phyloP scores from a whole-genome alignment of 331 rosid species.

The Cucumis variabilis region DNA sequence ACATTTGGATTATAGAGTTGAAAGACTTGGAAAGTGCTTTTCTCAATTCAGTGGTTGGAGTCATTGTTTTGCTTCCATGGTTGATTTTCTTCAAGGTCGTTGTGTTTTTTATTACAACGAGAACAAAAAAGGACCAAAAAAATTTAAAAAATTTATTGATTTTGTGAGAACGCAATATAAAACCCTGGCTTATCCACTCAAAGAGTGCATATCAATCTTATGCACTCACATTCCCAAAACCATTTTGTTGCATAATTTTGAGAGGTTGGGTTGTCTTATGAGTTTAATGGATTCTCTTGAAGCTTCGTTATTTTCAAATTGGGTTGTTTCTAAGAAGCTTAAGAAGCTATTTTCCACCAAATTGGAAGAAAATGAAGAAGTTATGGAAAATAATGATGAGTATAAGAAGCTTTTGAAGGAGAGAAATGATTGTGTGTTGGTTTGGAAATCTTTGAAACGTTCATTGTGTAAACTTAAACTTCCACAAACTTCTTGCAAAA shows the following conservation, averaged over 20 bases:
- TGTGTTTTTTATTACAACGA: constrained; percentile 54
- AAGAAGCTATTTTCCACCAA: constrained; percentile 49
- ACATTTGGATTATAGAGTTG: constrained; percentile 60
- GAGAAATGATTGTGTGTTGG: constrained; percentile 46
- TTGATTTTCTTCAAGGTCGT: constrained; percentile 51
- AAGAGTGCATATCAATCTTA: constrained; percentile 40
- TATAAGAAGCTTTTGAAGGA: constrained; percentile 29
- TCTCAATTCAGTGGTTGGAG: constrained; percentile 50
- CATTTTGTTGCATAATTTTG: constrained; percentile 41
- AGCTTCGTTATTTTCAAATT: constrained; percentile 40
- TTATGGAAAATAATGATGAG: not conserved
- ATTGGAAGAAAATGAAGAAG: not conserved
- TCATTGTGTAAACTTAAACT: constrained; percentile 48
- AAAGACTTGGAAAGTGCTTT: constrained; percentile 33
- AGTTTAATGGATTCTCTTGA: constrained; percentile 45
- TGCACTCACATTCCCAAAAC: constrained; percentile 57
- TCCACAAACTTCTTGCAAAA: constrained; percentile 35
- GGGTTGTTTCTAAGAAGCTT: constrained; percentile 43
- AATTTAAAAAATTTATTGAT: constrained; percentile 39
- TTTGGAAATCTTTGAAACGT: constrained; percentile 39
- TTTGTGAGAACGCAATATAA: constrained; percentile 50
- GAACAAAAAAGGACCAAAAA: not conserved
- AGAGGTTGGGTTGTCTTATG: constrained; percentile 38
- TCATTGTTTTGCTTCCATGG: constrained; percentile 54
- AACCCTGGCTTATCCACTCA: constrained; percentile 36